Evolutionary conservation across 2,329 filamentous ascomycete species (phyloP).

Genomic region (Aspergillus texensis): DNA sequence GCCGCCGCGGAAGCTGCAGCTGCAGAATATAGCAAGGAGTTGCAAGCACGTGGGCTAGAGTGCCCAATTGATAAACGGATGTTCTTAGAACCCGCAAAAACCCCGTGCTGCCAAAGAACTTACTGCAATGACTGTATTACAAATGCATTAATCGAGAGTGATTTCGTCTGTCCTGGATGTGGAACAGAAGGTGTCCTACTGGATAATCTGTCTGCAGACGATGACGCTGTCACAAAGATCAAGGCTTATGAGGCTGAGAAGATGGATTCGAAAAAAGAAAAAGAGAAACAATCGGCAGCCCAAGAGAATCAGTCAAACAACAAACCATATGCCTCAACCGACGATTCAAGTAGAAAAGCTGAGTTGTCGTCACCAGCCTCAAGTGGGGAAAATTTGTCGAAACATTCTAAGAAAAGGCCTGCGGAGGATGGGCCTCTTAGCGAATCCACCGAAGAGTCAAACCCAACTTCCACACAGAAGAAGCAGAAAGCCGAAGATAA

Average conservation of each 20-base stretch:
- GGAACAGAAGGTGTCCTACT: conserved; percentile 87
- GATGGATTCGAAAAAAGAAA: conserved; percentile 47
- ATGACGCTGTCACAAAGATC: conserved; percentile 76
- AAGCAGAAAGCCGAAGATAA: conserved; percentile 49
- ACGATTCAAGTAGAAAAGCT: conserved; percentile 17
- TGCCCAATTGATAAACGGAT: conserved; percentile 97
- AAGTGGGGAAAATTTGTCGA: conserved; percentile 34
- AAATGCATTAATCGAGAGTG: conserved; percentile 96
- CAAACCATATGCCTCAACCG: conserved; percentile 20
- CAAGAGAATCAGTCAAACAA: conserved; percentile 27
- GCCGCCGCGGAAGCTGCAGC: conserved; percentile 79
- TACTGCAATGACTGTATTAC: conserved; percentile 99
- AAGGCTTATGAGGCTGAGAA: conserved; percentile 69
- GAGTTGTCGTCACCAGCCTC: conserved; percentile 35
- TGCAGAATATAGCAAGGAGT: conserved; percentile 77
- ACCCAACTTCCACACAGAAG: conserved; percentile 38
- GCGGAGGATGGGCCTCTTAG: conserved; percentile 69
- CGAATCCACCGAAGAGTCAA: conserved; percentile 53
- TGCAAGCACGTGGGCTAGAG: conserved; percentile 84
- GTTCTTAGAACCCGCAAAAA: conserved; percentile 99
- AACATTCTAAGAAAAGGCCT: conserved; percentile 73
- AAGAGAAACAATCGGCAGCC: conserved; percentile 37
- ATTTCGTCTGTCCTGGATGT: conserved; percentile 93
- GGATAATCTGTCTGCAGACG: conserved; percentile 84
- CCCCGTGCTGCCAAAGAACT: conserved; percentile 95